These are phyloP conservation scores for Batkoa obscura DNA, from an alignment of 371 early-diverging fungal species.

Conservation along the genomic window DNA sequence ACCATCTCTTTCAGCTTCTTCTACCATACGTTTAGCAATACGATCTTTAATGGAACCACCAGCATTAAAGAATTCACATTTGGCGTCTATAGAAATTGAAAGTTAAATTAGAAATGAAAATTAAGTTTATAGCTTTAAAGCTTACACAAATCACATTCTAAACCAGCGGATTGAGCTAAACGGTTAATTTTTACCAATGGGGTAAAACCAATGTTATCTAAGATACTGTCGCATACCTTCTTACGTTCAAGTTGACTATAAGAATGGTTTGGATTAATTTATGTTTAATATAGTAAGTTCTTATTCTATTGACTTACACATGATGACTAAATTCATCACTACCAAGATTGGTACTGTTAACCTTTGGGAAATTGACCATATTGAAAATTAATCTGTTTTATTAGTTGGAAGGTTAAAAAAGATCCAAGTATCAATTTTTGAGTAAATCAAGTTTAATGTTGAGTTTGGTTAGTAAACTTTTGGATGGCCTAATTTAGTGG, in stretches of 20 bases:
- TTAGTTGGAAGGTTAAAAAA: no score
- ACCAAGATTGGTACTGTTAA: background rate
- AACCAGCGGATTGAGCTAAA: constrained; percentile 62
- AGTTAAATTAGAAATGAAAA: background rate
- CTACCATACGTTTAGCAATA: constrained; percentile 83
- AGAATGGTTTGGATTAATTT: background rate
- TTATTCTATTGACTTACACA: background rate
- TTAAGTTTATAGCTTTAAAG: background rate
- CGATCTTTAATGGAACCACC: constrained; percentile 97
- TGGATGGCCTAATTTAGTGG: no score
- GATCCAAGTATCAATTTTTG: no score
- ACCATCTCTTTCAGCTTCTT: constrained; percentile 79
- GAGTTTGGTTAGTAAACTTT: no score
- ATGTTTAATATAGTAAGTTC: background rate
- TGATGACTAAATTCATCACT: background rate
- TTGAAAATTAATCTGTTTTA: no score
- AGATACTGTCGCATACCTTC: constrained; percentile 28
- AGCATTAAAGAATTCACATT: constrained; percentile 94
- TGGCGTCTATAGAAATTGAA: constrained; percentile 24
- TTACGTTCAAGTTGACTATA: no score
- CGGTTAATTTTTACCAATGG: constrained; percentile 78
- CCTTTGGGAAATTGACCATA: background rate
- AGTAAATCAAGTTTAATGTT: no score
- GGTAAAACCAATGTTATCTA: constrained; percentile 90
- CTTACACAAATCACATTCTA: constrained; percentile 71